Evolutionary conservation across 371 early-diverging fungal species (phyloP).

Genomic region (Apophysomyces trapeziformis): DNA sequence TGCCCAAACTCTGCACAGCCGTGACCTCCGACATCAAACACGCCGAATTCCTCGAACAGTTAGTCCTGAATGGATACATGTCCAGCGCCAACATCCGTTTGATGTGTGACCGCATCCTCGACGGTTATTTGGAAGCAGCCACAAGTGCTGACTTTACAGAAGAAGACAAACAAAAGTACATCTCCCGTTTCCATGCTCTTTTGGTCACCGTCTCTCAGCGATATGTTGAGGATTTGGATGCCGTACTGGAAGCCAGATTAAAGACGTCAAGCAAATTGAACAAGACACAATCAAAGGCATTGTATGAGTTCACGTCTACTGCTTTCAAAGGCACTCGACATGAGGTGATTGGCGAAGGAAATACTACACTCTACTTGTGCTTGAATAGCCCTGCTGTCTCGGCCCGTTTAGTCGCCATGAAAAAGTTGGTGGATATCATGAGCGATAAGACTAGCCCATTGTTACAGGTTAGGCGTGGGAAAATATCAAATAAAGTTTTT

Average conservation of each 20-base stretch:
- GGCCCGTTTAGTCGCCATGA: constrained; percentile 66
- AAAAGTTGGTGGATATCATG: constrained; percentile 60
- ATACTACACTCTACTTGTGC: constrained; percentile 74
- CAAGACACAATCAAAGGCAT: constrained; percentile 36
- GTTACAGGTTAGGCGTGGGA: constrained; percentile 23
- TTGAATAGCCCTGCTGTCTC: constrained; percentile 68
- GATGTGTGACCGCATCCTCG: constrained; percentile 46
- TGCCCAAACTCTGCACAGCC: constrained; percentile 35
- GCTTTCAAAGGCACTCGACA: constrained; percentile 69
- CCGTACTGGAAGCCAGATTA: constrained; percentile 52
- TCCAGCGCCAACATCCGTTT: constrained; percentile 48
- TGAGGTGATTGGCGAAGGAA: constrained; percentile 66
- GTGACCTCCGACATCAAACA: constrained; percentile 30
- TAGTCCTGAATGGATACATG: constrained; percentile 47
- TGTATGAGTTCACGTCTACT: constrained; percentile 63
- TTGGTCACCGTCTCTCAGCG: constrained; percentile 59
- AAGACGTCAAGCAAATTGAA: constrained; percentile 24
- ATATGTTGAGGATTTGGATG: constrained; percentile 60
- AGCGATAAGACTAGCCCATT: constrained; percentile 38
- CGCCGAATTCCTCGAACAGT: constrained; percentile 42
- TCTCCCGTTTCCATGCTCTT: constrained; percentile 37
- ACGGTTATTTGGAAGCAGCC: constrained; percentile 43
- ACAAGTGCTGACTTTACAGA: constrained; percentile 22
- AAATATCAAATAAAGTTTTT: neutral
- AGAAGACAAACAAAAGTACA: constrained; percentile 30